phyloP scores from a whole-genome alignment of 805 yeast genomes.

The Pichia membranifaciens region DNA sequence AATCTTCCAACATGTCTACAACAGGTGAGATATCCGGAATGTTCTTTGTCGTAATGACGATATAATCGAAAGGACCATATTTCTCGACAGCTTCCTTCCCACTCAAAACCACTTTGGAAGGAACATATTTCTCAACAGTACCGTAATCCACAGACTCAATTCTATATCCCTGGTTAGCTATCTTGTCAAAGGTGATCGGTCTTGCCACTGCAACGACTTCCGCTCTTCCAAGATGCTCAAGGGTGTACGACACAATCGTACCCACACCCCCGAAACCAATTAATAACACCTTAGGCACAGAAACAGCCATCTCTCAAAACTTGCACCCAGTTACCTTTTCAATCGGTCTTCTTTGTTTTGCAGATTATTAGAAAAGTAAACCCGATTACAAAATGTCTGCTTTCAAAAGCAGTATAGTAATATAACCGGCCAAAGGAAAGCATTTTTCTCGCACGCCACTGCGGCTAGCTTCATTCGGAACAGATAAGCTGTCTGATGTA shows the following conservation, averaged over 20 bases:
- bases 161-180: slow-evolving; percentile 4
- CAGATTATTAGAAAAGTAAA: too few species aligned
- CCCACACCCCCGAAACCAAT: slow-evolving; percentile 87
- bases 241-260: slow-evolving; percentile 59
- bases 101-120: slow-evolving; percentile 31
- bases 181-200: slow-evolving; percentile 36
- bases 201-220: slow-evolving; percentile 49
- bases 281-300: slow-evolving; percentile 24
- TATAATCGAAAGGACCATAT: slow-evolving; percentile 37
- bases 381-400: too few species aligned
- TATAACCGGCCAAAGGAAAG: too few species aligned
- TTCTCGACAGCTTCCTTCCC: slow-evolving; percentile 35
- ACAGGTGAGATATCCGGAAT: slow-evolving; percentile 56
- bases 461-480: too few species aligned
- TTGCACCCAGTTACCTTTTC: too few species aligned
- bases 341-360: too few species aligned
- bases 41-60: slow-evolving; percentile 44
- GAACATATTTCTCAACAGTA: slow-evolving; percentile 47
- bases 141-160: slow-evolving; percentile 60
- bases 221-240: slow-evolving; percentile 41
- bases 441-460: too few species aligned
- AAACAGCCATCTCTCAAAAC: too few species aligned
- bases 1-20: slow-evolving; percentile 33
- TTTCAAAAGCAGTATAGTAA: too few species aligned
- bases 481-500: too few species aligned